Conservation (phyloP, 257 asterid genomes). For the Solanum arcanum region DNA sequence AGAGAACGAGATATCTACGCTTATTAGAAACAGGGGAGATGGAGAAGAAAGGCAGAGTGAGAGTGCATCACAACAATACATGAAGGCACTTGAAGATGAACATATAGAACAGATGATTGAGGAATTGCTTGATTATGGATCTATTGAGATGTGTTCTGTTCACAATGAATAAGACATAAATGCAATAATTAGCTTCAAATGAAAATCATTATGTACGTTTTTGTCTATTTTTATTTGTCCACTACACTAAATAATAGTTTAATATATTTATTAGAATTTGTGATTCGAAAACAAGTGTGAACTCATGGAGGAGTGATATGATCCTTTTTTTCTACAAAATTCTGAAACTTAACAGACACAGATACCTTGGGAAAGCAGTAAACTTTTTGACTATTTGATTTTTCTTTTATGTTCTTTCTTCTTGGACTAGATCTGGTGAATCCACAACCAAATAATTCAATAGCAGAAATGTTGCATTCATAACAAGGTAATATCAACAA, state of each 20-base stretch:
- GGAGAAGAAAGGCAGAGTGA: not conserved
- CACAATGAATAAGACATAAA: conserved; percentile 6
- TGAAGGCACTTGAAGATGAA: conserved; percentile 40
- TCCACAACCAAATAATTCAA: not conserved
- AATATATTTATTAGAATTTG: too few species aligned
- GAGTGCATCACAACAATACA: conserved; percentile 14
- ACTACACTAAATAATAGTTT: too few species aligned
- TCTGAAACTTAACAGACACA: not conserved
- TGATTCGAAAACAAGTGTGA: too few species aligned
- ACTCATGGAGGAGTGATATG: not conserved
- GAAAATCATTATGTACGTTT: not conserved
- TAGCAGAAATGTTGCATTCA: not conserved
- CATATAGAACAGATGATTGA: conserved; percentile 65
- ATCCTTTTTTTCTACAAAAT: not conserved
- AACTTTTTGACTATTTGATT: not conserved
- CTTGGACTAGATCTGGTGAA: not conserved
- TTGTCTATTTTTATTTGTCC: too few species aligned
- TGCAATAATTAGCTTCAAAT: not conserved
- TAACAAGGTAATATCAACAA: not conserved
- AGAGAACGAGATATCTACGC: not conserved
- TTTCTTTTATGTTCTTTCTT: too few species aligned
- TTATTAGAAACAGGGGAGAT: not conserved
- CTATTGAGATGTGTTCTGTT: conserved; percentile 37
- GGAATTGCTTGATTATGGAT: conserved; percentile 52
- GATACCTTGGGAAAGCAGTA: not conserved